Conservation (phyloP, 106 monocot species). For the Apostasia ramifera region DNA sequence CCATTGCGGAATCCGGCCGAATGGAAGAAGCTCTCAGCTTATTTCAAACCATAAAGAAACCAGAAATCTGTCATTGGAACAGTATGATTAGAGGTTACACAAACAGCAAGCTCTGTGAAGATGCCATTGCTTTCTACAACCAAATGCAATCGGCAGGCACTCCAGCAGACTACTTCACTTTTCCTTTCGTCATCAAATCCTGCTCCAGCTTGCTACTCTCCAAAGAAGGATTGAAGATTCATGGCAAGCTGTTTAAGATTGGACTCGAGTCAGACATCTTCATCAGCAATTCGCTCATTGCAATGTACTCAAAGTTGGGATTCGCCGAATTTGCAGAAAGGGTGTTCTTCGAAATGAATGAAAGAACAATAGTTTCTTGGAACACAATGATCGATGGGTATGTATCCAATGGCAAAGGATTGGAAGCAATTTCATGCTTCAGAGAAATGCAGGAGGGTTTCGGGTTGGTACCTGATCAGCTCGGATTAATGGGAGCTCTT, state of each 20-base stretch:
- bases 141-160: slow-evolving; percentile 36
- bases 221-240: slow-evolving; percentile 33
- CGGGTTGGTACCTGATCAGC: slow-evolving; percentile 26
- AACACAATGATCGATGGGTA: slow-evolving; percentile 65
- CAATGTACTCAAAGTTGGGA: slow-evolving; percentile 49
- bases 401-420: slow-evolving; percentile 27
- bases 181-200: slow-evolving; percentile 73
- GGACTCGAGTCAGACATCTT: slow-evolving; percentile 61
- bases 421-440: slow-evolving; percentile 33
- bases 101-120: slow-evolving; percentile 18
- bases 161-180: slow-evolving; percentile 55
- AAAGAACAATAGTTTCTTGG: slow-evolving; percentile 66
- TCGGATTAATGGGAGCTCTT: slow-evolving; percentile 37
- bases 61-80: slow-evolving; percentile 55
- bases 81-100: slow-evolving; percentile 62
- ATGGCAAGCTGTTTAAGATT: slow-evolving; percentile 46
- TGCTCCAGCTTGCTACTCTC: slow-evolving; percentile 15
- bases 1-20: slow-evolving; percentile 15
- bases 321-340: slow-evolving; percentile 32
- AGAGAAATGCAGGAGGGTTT: slow-evolving; percentile 28
- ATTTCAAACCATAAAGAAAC: slow-evolving; percentile 27
- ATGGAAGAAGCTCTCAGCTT: slow-evolving; percentile 31
- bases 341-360: slow-evolving; percentile 72
- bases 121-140: slow-evolving; percentile 47
- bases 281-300: slow-evolving; percentile 67